phyloP scores from a whole-genome alignment of 768 basidiomycete genomes.

The Termitomyces eurrhizus region DNA sequence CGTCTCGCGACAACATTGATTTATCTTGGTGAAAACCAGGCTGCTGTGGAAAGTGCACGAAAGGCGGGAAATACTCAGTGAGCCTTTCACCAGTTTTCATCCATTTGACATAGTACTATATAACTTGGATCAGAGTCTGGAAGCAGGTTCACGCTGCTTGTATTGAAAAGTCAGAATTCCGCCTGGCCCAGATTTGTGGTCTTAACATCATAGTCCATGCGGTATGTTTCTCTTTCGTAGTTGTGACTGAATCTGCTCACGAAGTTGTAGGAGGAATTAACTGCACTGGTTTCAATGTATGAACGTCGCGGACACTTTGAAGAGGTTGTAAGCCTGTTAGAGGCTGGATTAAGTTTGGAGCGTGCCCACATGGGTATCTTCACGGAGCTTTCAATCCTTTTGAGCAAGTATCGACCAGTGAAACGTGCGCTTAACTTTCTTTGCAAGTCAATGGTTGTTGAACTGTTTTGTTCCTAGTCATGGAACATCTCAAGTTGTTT shows the following conservation, averaged over 20 bases:
- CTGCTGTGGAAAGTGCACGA: slow-evolving; percentile 97
- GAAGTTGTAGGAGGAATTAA: slow-evolving; percentile 64
- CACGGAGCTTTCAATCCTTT: slow-evolving; percentile 86
- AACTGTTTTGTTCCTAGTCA: slow-evolving; percentile 49
- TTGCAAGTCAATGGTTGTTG: neutral
- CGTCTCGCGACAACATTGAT: slow-evolving; percentile 96
- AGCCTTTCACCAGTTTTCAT: slow-evolving; percentile 7
- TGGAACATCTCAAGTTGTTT: slow-evolving; percentile 98
- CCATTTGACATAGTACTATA: neutral
- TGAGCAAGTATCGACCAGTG: slow-evolving; percentile 93
- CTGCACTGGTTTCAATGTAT: slow-evolving; percentile 73
- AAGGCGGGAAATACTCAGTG: slow-evolving; percentile 99
- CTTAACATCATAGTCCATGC: slow-evolving; percentile 97
- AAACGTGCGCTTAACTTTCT: slow-evolving; percentile 57
- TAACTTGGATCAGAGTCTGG: slow-evolving; percentile 72
- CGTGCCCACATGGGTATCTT: slow-evolving; percentile 99
- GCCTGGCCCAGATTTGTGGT: slow-evolving; percentile 97
- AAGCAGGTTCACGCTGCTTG: slow-evolving; percentile 99
- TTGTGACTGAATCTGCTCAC: slow-evolving; percentile 2
- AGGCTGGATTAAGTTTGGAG: slow-evolving; percentile 94
- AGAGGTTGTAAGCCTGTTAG: slow-evolving; percentile 86
- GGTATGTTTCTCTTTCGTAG: slow-evolving; percentile 24
- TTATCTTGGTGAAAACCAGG: slow-evolving; percentile 96
- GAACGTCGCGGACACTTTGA: slow-evolving; percentile 93
- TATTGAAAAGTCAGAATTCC: slow-evolving; percentile 96